Evolutionary conservation across 208 protist species (phyloP), one percentile per base, ranked within the genome.

Genomic region (Acanthamoeba healyi): DNA sequence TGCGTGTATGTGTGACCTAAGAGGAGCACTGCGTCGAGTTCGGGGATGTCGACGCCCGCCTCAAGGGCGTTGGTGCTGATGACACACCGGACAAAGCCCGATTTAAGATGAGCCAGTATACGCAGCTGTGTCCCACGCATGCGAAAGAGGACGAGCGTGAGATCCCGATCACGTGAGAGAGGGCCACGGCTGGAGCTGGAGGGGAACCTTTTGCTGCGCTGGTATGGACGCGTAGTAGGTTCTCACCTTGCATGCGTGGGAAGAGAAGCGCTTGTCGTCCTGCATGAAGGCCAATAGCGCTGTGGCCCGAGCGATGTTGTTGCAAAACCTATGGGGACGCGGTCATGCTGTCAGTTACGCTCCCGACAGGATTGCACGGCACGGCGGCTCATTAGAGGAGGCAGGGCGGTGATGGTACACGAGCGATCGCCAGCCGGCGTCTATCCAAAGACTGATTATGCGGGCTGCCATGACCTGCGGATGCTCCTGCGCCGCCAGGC

Each of bases 311-410:
- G 12, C 42, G 42, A 82, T 82, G 5, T 9, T 82, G 34, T 82
- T 42, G 42, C 72, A 82, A 32, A 82, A 82, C 38, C 72, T 82
- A n/a, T n/a, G n/a, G n/a, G n/a, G n/a, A n/a, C n/a, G n/a, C n/a
- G n/a, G n/a, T n/a, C n/a, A n/a, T n/a, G n/a, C n/a, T n/a, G n/a
- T n/a, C n/a, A n/a, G n/a, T n/a, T n/a, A n/a, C n/a, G n/a, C n/a
- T n/a, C n/a, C n/a, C n/a, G n/a, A n/a, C n/a, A n/a, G n/a, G n/a
- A n/a, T n/a, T n/a, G n/a, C n/a, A n/a, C n/a, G n/a, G n/a, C n/a
- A n/a, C n/a, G n/a, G n/a, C n/a, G n/a, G n/a, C n/a, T n/a, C n/a
- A n/a, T n/a, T n/a, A n/a, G n/a, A n/a, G n/a, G n/a, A n/a, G n/a
- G n/a, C n/a, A n/a, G n/a, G n/a, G n/a, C 19, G 72, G 19, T 6